Conservation (phyloP, 805 yeast genomes). For the Dipodascopsis tothii region DNA sequence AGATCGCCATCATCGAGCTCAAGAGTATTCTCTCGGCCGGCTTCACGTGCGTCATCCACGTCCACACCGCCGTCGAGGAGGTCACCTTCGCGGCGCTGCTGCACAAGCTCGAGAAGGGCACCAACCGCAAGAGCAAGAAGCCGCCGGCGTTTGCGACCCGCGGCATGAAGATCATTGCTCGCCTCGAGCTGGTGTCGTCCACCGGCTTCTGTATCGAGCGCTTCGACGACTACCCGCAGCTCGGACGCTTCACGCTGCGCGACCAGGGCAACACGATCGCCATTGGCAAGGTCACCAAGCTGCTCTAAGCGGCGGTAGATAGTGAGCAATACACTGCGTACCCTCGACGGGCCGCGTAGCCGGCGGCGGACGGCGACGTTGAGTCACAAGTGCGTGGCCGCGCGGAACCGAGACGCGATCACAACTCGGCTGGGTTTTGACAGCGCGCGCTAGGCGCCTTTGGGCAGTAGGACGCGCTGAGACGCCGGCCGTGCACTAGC, state of each 20-base stretch:
- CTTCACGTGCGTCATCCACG: slow-evolving; percentile 96
- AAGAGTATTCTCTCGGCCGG: slow-evolving; percentile 92
- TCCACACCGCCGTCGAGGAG: slow-evolving; percentile 97
- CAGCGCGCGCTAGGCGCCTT: too few species aligned
- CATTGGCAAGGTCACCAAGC: slow-evolving; percentile 92
- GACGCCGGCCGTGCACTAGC: too few species aligned
- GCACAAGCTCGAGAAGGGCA: slow-evolving; percentile 93
- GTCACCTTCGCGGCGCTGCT: slow-evolving; percentile 71
- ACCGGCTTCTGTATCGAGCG: slow-evolving; percentile 92
- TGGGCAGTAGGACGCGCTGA: too few species aligned
- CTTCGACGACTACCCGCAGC: slow-evolving; percentile 84
- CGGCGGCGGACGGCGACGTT: too few species aligned
- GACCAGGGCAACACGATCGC: slow-evolving; percentile 98
- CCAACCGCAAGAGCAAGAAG: slow-evolving; percentile 91
- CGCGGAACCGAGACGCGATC: too few species aligned
- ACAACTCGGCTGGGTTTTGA: too few species aligned
- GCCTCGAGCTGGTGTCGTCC: slow-evolving; percentile 56
- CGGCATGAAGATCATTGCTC: slow-evolving; percentile 97
- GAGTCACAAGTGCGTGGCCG: too few species aligned
- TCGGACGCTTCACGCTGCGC: slow-evolving; percentile 96
- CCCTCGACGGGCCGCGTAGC: too few species aligned
- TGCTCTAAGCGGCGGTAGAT: slow-evolving; percentile 43
- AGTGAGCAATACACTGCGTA: too few species aligned
- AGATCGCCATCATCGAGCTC: slow-evolving; percentile 92
- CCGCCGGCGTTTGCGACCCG: slow-evolving; percentile 97